A percentile compares a stretch with the other conserved stretches of the same genome.
Evolutionary conservation across 179 eudicot genomes (phyloP).

Genomic region (Silene vulgaris): DNA sequence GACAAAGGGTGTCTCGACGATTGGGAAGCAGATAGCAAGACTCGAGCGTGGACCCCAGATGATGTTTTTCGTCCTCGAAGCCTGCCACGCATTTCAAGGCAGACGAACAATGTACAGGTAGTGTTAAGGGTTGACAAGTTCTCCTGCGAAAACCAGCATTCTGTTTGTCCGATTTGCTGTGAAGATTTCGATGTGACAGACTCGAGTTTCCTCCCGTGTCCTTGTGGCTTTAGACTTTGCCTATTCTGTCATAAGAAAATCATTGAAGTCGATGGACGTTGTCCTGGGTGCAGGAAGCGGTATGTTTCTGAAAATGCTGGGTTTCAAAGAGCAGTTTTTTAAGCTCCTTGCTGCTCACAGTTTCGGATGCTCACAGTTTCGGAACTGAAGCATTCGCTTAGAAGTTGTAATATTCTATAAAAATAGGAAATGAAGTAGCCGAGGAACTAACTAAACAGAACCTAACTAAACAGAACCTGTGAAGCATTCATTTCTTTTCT

Average conservation of each 20-base stretch:
- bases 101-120: constrained; percentile 33
- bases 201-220: constrained; percentile 69
- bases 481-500: constrained; percentile 23
- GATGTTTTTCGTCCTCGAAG: constrained; percentile 68
- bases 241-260: constrained; percentile 88
- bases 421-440: constrained; percentile 17
- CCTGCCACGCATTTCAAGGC: constrained; percentile 61
- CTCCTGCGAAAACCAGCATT: not conserved
- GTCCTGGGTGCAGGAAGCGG: constrained; percentile 90
- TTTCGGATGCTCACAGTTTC: not conserved
- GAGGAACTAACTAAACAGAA: constrained; percentile 13
- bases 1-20: constrained; percentile 59
- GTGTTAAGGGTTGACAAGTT: constrained; percentile 18
- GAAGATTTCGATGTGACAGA: constrained; percentile 87
- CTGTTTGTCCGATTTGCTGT: constrained; percentile 76
- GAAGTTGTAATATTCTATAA: constrained; percentile 12
- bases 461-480: constrained; percentile 20
- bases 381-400: not conserved
- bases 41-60: constrained; percentile 65
- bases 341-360: not conserved
- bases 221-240: constrained; percentile 79
- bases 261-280: constrained; percentile 81
- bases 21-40: constrained; percentile 52
- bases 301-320: constrained; percentile 34
- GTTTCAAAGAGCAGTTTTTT: constrained; percentile 4